These are phyloP conservation scores for Entamoeba histolytica DNA, from an alignment of 208 protist genomes.

Conservation along the genomic window DNA sequence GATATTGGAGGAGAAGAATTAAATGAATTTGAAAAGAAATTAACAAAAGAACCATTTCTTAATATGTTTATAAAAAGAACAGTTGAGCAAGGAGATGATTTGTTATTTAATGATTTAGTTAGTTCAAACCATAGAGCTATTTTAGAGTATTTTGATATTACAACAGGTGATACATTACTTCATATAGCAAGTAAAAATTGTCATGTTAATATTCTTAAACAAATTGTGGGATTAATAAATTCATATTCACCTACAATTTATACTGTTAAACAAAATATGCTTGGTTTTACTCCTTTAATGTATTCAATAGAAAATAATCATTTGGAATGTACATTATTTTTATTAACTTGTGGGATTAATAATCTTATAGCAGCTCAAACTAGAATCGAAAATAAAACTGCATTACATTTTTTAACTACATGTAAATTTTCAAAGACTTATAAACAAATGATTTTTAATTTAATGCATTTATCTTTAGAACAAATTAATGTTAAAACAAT, in stretches of 20 bases:
- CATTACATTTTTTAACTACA: not conserved
- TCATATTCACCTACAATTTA: not conserved
- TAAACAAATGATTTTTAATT: not conserved
- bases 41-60: not conserved
- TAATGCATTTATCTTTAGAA: not conserved
- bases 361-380: not conserved
- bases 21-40: not conserved
- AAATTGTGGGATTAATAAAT: not conserved
- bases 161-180: not conserved
- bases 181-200: not conserved
- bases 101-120: not conserved
- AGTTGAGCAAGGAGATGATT: not conserved
- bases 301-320: not conserved
- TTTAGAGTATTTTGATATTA: not conserved
- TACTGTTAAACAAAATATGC: not conserved
- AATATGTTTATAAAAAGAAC: not conserved
- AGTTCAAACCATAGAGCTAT: not conserved
- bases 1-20: too few relatives aligned
- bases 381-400: not conserved
- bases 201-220: not conserved
- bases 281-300: not conserved
- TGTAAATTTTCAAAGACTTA: not conserved
- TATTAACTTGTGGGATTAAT: not conserved
- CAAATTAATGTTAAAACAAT: not conserved
- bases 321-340: not conserved